phyloP scores from a whole-genome alignment of 1,284 basidiomycete genomes.

The Xerocomus nothofagi region DNA sequence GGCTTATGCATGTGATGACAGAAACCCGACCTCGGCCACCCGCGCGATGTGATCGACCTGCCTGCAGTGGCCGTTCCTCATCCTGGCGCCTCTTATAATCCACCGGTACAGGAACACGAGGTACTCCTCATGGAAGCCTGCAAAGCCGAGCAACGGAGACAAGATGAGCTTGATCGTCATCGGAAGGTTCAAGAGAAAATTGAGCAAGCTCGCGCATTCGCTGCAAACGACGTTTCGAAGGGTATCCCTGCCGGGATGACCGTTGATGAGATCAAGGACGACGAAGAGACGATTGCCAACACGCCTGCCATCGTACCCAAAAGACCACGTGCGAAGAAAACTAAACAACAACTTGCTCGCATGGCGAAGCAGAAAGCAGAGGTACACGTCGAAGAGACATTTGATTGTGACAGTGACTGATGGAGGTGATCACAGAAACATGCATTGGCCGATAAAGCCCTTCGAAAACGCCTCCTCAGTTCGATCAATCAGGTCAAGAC shows the following conservation, averaged over 20 bases:
- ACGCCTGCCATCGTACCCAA: conserved; percentile 38
- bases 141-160: conserved; percentile 61
- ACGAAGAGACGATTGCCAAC: conserved; percentile 37
- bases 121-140: conserved; percentile 74
- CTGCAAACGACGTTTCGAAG: conserved; percentile 23
- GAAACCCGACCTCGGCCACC: conserved; percentile 51
- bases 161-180: conserved; percentile 56
- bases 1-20: conserved; percentile 23
- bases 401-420: not conserved
- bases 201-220: conserved; percentile 42
- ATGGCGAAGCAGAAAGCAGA: conserved; percentile 60
- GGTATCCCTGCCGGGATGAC: conserved; percentile 57
- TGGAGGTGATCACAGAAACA: conserved; percentile 51
- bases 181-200: conserved; percentile 58
- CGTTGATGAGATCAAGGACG: conserved; percentile 47
- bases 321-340: conserved; percentile 65
- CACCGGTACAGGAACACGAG: conserved; percentile 74
- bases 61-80: conserved; percentile 78
- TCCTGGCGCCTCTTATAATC: conserved; percentile 94
- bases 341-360: conserved; percentile 67
- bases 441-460: conserved; percentile 55
- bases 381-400: conserved; percentile 40
- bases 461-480: conserved; percentile 58
- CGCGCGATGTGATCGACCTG: conserved; percentile 54
- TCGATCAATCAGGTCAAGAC: conserved; percentile 55